Conservation (phyloP, 2,329 filamentous ascomycete genomes). For the Curvularia sp. region DNA sequence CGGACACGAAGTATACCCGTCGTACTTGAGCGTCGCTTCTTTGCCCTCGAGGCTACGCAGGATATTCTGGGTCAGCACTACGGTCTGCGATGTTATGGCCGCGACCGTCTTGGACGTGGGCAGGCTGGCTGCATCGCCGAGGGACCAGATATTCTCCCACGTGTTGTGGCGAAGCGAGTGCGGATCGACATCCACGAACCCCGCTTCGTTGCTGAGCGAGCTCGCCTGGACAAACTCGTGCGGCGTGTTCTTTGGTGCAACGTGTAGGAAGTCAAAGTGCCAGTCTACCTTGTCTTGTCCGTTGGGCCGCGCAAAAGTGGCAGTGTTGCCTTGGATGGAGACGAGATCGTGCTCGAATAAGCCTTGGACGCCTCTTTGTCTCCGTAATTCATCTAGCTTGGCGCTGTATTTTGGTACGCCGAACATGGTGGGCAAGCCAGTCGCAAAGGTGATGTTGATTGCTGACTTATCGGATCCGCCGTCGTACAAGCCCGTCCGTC, state of each 20-base stretch:
- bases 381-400: constrained; percentile 46
- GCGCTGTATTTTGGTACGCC: constrained; percentile 49
- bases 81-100: constrained; percentile 49
- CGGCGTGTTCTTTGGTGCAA: constrained; percentile 49
- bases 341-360: constrained; percentile 51
- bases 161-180: constrained; percentile 48
- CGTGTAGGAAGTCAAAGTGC: constrained; percentile 50
- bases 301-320: constrained; percentile 41
- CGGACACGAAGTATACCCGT: constrained; percentile 53
- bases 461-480: constrained; percentile 33
- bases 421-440: constrained; percentile 51
- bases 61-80: constrained; percentile 44
- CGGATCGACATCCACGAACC: constrained; percentile 49
- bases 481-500: constrained; percentile 44
- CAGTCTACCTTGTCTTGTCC: constrained; percentile 34
- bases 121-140: constrained; percentile 49
- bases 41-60: constrained; percentile 28
- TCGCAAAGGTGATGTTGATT: constrained; percentile 51
- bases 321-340: constrained; percentile 49
- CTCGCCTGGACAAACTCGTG: constrained; percentile 49
- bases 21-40: constrained; percentile 44
- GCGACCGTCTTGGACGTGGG: constrained; percentile 52
- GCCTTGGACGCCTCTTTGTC: constrained; percentile 48
- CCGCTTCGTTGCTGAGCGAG: constrained; percentile 44
- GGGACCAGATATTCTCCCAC: constrained; percentile 51